phyloP scores from a whole-genome alignment of 139 green algal genomes.

The Chlamydomonas urium region DNA sequence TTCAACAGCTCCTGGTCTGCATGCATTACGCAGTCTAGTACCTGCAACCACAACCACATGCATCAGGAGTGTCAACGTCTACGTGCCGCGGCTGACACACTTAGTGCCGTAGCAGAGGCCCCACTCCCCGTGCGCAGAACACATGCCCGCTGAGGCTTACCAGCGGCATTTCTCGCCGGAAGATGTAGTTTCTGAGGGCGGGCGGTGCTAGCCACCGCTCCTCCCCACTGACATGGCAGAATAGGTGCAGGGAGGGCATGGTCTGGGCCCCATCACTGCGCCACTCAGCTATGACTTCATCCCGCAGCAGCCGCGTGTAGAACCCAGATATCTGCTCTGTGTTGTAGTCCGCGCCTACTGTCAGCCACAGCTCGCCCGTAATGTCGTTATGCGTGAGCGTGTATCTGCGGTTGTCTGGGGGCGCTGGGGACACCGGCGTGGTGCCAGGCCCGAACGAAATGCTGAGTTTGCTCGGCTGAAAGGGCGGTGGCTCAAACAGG shows the following conservation, averaged over 20 bases:
- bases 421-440: not conserved
- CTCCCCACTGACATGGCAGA: constrained; percentile 87
- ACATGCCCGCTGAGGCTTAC: constrained; percentile 31
- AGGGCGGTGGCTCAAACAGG: constrained; percentile 64
- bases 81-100: not conserved
- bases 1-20: constrained; percentile 63
- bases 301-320: constrained; percentile 68
- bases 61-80: not conserved
- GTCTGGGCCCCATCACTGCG: not conserved
- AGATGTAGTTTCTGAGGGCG: constrained; percentile 82
- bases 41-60: constrained; percentile 32
- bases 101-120: not conserved
- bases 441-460: constrained; percentile 32
- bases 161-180: constrained; percentile 84
- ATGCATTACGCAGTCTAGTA: constrained; percentile 75
- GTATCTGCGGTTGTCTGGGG: constrained; percentile 53
- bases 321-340: constrained; percentile 70
- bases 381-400: constrained; percentile 93
- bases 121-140: not conserved
- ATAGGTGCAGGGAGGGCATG: constrained; percentile 67
- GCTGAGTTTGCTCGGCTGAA: constrained; percentile 62
- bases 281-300: constrained; percentile 88
- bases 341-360: constrained; percentile 78
- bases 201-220: constrained; percentile 78
- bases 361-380: constrained; percentile 70